Evolutionary conservation across 1,284 basidiomycete genomes (phyloP), one percentile per base, ranked within the genome.

Genomic region (Ganoderma multipileum): DNA sequence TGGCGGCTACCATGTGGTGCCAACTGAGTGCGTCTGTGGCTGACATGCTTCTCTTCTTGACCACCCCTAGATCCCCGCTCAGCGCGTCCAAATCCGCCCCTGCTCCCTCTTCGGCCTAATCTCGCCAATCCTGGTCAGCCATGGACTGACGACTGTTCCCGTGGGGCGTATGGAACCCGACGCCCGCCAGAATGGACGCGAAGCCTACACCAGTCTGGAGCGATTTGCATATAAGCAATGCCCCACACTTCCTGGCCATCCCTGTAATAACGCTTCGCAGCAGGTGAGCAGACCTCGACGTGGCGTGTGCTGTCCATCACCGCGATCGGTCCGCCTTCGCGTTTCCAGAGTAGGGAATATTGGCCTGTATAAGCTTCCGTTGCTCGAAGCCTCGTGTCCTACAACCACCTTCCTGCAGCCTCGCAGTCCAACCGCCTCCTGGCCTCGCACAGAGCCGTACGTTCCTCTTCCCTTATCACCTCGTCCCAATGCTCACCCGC

Each of bases 331-430:
- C 55, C 55, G 38, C 36, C 38, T 26, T 26, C 36, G 38, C 58
- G 23, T 60, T 60, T 38, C 58, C 58, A 38, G 58, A n/a, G 38
- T 26, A 42, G 38, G 58, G 38, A 58, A 26, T 50, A 50, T 23
- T 50, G 23, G 11, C n/a, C 11, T 41, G 36, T 41, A 26, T 41
- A 26, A 41, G 38, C 58, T 58, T 58, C 33, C 20, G 33, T 38
- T 58, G 55, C 33, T 38, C 28, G 28, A 11, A 11, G 33, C 55
- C 58, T 60, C 58, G 58, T 42, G 58, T 42, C 38, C 38, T 23
- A 7, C 58, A 42, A 60, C 58, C 38, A 60, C 58, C 58, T 41
- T 59, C 44, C 44, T 20, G 28, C 36, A 39, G 20, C 57, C 38
- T 60, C 4, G 36, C 58, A 60, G 28, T 30, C 18, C 28, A 55